phyloP scores from a whole-genome alignment of 2,329 filamentous ascomycete genomes.

The Clonostachys sp. region DNA sequence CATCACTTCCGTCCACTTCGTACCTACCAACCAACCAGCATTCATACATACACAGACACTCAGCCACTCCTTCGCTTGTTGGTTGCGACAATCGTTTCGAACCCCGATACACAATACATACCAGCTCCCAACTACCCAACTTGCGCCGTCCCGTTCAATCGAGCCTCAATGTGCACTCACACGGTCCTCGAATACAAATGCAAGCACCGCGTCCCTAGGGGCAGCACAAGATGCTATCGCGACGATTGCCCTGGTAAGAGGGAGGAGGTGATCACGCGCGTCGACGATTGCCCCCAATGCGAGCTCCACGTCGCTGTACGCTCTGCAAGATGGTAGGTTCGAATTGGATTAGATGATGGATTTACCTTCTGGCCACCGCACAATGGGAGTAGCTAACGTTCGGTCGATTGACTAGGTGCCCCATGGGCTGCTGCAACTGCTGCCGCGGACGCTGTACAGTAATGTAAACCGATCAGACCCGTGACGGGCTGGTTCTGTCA shows the following conservation, averaged over 20 bases:
- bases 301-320: conserved; percentile 18
- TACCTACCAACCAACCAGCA: not conserved
- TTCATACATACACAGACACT: not conserved
- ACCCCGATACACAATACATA: not conserved
- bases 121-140: not conserved
- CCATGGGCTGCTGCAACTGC: too few species aligned
- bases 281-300: conserved; percentile 26
- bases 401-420: too few species aligned
- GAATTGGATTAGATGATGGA: too few species aligned
- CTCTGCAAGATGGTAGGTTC: conserved; percentile 24
- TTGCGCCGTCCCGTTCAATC: not conserved
- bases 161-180: conserved; percentile 21
- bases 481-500: too few species aligned
- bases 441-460: conserved; percentile 7
- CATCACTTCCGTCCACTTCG: too few species aligned
- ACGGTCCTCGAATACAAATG: conserved; percentile 26
- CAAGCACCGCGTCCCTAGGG: conserved; percentile 25
- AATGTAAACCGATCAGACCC: conserved; percentile 10
- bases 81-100: not conserved
- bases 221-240: conserved; percentile 26
- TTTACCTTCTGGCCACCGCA: too few species aligned
- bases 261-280: conserved; percentile 18
- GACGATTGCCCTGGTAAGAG: conserved; percentile 19
- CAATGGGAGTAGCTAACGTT: too few species aligned
- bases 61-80: not conserved